Base-by-base conservation (phyloP, 2,329 filamentous ascomycete genomes). In the Pseudohalonectria lignicola region DNA sequence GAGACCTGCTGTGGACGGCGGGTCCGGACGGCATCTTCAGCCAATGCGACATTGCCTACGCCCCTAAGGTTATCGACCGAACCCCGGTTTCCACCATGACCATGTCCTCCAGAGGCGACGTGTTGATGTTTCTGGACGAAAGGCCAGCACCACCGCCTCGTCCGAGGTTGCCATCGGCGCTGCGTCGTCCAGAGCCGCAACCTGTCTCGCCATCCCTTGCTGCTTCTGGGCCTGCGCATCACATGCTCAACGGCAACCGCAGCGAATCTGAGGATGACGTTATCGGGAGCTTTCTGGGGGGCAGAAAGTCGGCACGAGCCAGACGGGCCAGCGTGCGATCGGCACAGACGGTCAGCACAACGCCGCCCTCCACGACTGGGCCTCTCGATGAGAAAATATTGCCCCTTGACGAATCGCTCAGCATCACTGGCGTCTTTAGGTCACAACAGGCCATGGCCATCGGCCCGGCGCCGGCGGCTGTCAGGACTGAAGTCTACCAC, bases 221-320 rank as follows among this genome's bases (percentile, higher is more conserved):
- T 26, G 26, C 49, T 12, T 66, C 71, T 0, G 73, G 63, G 37
- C 64, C 69, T 2, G 64, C 59, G 13, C 61, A 63, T 0, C 66
- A 67, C 5, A 62, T 68, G 48, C 56, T 76, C 17, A 74, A 69
- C 46, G 63, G 71, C 38, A 78, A 72, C 47, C 67, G 68, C 33
- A 80, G 75, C 46, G 76, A 80, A 45, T 81, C 76, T 0, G 76
- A 81, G 48, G 76, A 80, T 45, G 76, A 81, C 37, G 71, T 73
- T 0, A 61, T 78, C 5, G 71, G 70, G 3, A 76, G 64, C 42
- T 80, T 81, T 48, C 54, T 80, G 3, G 69, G 69, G 18, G 44
- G 1, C 59, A 70, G 7, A 63, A 44, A 29, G 43, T 60, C 55
- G 28, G 49, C 45, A 13, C 57, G 31, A 57, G 64, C 42, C 45